These are phyloP conservation scores for Geotrichum restrictum DNA, from an alignment of 1,139 yeast species.

Conservation along the genomic window DNA sequence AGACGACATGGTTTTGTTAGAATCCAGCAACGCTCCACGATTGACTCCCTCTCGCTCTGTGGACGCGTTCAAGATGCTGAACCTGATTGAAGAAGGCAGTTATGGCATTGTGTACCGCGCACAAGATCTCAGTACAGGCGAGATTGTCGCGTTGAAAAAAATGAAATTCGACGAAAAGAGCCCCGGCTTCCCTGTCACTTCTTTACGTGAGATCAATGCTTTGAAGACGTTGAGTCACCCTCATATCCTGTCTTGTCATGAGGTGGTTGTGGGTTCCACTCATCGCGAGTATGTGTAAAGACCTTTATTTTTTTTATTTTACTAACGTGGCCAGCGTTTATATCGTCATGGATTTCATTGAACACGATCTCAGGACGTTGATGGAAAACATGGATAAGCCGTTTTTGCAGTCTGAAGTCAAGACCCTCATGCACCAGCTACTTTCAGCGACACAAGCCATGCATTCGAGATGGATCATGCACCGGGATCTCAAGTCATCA, in stretches of 20 bases:
- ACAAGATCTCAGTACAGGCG: slow-evolving; percentile 47
- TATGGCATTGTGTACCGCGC: slow-evolving; percentile 52
- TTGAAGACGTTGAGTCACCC: slow-evolving; percentile 57
- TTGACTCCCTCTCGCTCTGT: not conserved
- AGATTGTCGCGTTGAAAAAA: slow-evolving; percentile 57
- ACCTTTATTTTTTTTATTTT: too few relatives aligned
- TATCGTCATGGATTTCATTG: slow-evolving; percentile 37
- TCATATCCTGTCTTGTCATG: slow-evolving; percentile 65
- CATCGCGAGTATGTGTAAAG: slow-evolving; percentile 25
- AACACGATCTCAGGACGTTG: slow-evolving; percentile 34
- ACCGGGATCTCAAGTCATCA: slow-evolving; percentile 65
- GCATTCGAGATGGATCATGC: slow-evolving; percentile 57
- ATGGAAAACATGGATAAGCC: slow-evolving; percentile 27
- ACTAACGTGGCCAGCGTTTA: slow-evolving; percentile 24
- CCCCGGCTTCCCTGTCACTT: slow-evolving; percentile 76
- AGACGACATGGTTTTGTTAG: slow-evolving; percentile 5
- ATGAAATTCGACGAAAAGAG: slow-evolving; percentile 54
- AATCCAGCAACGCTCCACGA: not conserved
- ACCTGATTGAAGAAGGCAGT: slow-evolving; percentile 44
- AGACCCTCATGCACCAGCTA: slow-evolving; percentile 34
- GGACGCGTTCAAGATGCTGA: slow-evolving; percentile 28
- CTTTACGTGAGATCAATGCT: slow-evolving; percentile 75
- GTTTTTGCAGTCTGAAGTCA: slow-evolving; percentile 34
- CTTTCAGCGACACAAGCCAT: slow-evolving; percentile 35
- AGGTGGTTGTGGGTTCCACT: slow-evolving; percentile 50